A percentile compares a stretch with the other conserved stretches of the same genome.
Evolutionary conservation across 73 alveolate genomes (phyloP).

Genomic region (Halteria grandinella): DNA sequence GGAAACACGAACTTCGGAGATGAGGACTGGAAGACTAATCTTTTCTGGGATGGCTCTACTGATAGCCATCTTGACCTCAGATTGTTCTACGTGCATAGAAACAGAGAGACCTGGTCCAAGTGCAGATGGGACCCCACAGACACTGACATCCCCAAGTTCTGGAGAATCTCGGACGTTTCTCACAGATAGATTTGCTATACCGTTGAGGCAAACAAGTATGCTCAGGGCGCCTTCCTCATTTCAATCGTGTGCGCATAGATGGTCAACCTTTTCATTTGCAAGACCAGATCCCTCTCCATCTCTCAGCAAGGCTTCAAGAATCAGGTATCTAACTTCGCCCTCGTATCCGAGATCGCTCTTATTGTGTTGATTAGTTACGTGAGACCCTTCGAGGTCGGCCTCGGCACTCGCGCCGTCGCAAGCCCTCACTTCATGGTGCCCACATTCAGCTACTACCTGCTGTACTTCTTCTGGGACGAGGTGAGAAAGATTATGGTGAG

Average conservation of each 20-base stretch:
- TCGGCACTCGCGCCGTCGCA: conserved; percentile 41
- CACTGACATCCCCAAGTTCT: conserved; percentile 21
- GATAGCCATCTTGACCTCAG: background rate
- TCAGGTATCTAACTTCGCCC: background rate
- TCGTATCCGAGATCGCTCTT: conserved; percentile 29
- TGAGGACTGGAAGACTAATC: background rate
- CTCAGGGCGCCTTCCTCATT: conserved; percentile 83
- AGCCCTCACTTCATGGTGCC: conserved; percentile 53
- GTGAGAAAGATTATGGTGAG: conserved; percentile 41
- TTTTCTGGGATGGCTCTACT: background rate
- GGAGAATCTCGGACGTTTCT: conserved; percentile 11
- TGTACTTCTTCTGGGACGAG: conserved; percentile 56
- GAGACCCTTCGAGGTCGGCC: conserved; percentile 1
- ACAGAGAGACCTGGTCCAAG: conserved; percentile 6
- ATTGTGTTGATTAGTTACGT: conserved; percentile 16
- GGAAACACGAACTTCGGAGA: conserved; percentile 44
- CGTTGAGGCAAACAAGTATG: conserved; percentile 90
- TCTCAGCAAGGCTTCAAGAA: conserved; percentile 45
- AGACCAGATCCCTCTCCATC: conserved; percentile 66
- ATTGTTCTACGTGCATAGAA: background rate
- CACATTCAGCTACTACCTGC: conserved; percentile 26
- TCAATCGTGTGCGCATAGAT: conserved; percentile 79
- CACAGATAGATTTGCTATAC: conserved; percentile 77
- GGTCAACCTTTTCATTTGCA: conserved; percentile 78
- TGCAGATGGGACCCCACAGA: conserved; percentile 57